Base-by-base conservation (phyloP, 2,329 filamentous ascomycete species). In the Sphaerulina musiva region DNA sequence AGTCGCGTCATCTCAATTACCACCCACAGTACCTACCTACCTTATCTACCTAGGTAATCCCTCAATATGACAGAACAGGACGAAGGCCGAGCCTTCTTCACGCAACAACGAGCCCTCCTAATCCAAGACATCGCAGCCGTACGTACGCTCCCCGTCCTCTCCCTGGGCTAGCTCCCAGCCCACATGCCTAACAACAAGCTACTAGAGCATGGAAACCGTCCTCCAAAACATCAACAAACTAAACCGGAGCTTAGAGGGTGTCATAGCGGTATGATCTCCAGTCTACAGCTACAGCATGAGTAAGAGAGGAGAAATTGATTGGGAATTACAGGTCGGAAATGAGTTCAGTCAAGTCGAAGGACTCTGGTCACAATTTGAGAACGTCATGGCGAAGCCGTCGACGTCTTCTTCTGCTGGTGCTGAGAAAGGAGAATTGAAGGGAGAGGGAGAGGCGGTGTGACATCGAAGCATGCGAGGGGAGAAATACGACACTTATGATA, bases 291-390 rank as follows among this genome's bases (percentile, higher is more conserved):
- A 26, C 20, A 14, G 41, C 14, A 36, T 38, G 14, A 41, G 12
- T 8, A 29, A 38, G 20, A 51, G 89, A 84, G 29, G 5, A 17
- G n/a, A 17, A n/a, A n/a, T 43, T 48, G 17, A 57, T 32, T 10
- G 4, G 26, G 10, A 9, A 9, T 34, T 14, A 6, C 41, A 70
- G 66, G 68, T 98, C 49, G 93, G 93, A 38, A 95, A 95, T 72
- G 93, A 98, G 68, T 96, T 98, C 73, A 85, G 87, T n/a, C 91
- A 89, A 3, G 93, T 98, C 42, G 93, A 98, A 72, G 90, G 89
- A 31, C 79, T 98, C 12, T 98, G 93, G 93, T 95, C 88, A 39
- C 89, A 95, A 66, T 97, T 98, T 68, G 93, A 98, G 74, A 87
- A 85, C 62, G 91, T 97, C 64, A 97, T 96, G 91, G 88, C 82